Evolutionary conservation across 2,329 filamentous ascomycete genomes (phyloP).

Genomic region (Magnaporthiopsis poae): DNA sequence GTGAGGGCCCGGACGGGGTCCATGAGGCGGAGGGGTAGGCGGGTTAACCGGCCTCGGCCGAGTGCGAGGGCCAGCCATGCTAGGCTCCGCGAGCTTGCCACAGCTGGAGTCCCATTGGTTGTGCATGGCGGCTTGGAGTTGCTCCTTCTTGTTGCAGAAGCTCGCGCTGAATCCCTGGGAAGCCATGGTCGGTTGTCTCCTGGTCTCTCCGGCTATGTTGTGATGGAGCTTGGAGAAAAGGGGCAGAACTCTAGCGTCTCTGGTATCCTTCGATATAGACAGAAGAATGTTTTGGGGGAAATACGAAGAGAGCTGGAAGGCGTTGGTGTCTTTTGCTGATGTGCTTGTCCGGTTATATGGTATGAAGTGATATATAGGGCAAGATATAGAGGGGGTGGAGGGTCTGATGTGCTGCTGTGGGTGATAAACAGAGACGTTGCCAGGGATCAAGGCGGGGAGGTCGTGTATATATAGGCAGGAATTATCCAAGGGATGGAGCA

Average conservation of each 20-base stretch:
- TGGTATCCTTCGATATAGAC: neutral
- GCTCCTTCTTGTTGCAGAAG: neutral
- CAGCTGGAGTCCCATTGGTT: too few species aligned
- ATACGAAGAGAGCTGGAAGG: neutral
- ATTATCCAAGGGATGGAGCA: neutral
- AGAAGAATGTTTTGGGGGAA: neutral
- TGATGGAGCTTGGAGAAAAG: neutral
- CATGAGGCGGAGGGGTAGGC: slow-evolving; percentile 2
- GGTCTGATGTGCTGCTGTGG: too few species aligned
- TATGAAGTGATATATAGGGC: neutral
- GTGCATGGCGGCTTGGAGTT: too few species aligned
- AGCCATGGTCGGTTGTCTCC: neutral
- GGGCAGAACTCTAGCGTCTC: neutral
- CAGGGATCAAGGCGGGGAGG: neutral
- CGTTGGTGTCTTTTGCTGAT: neutral
- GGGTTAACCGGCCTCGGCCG: slow-evolving; percentile 1
- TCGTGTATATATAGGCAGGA: neutral
- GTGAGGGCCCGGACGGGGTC: neutral
- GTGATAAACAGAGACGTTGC: neutral
- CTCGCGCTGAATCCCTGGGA: neutral
- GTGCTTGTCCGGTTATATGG: neutral
- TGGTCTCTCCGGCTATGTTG: neutral
- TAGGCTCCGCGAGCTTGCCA: neutral
- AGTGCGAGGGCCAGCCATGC: neutral
- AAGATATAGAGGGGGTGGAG: neutral